Evolutionary conservation across 495 filamentous ascomycete species (phyloP), one percentile per base, ranked within the genome.

Genomic region (Hypoxylon lienhwacheense): DNA sequence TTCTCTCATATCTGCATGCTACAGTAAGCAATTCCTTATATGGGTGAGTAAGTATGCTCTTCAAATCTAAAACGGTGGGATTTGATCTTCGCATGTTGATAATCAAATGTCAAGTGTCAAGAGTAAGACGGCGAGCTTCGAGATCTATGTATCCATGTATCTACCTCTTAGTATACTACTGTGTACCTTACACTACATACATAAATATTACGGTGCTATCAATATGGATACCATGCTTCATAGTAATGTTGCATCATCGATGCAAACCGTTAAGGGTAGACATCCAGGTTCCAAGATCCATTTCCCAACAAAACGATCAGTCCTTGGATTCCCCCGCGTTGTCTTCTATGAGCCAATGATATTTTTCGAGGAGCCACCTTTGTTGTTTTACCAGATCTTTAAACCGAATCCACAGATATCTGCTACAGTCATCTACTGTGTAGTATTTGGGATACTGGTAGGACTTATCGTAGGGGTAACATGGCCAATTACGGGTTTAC

Each of bases 291-390:
- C 37, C 54, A 26, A 51, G 52, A 52, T 61, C 46, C 47, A 53
- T 52, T 56, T 62, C 59, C 59, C 59, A 62, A 62, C 59, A 62
- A 62, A 62, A 57, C 31, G 10, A 14, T 3, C 26, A 19, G 20
- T 19, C 29, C 4, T 43, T 7, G 32, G 4, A 17, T 45, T 29
- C 51, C 52, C 47, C 59, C 53, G 53, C 59, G 39, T 44, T 46
- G 29, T 24, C 1, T 15, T 10, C 20, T 49, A 15, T 49, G 20
- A 36, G 8, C 44, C 24, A 42, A 34, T 36, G 7, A 10, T 25
- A 37, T 15, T 37, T 4, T 37, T 19, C 22, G n/a, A n/a, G n/a
- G n/a, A n/a, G n/a, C n/a, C 16, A 8, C 35, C 35, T 34, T 24
- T 34, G 8, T 12, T 19, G 7, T 43, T 35, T 47, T 47, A 11